Conservation (phyloP, 2,329 filamentous ascomycete species). For the Xylariaceae sp. region DNA sequence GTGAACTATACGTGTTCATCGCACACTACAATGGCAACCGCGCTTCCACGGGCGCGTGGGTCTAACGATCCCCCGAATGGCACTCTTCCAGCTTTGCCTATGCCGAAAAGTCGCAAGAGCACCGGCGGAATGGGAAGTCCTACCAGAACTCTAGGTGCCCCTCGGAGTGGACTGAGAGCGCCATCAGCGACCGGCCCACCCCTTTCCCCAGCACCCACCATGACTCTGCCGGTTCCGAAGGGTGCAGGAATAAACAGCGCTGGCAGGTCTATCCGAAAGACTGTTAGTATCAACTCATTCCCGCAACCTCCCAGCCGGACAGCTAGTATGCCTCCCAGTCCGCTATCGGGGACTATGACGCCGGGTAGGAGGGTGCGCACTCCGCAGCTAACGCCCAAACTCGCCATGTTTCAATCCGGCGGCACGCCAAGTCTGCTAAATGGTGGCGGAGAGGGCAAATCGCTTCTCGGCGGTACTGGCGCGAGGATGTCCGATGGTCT, state of each 20-base stretch:
- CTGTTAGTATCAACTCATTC: constrained; percentile 89
- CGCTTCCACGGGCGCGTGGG: constrained; percentile 62
- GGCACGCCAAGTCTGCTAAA: constrained; percentile 71
- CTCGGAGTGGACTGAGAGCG: constrained; percentile 53
- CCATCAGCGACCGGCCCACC: constrained; percentile 52
- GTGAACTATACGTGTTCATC: constrained; percentile 10
- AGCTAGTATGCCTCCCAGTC: constrained; percentile 58
- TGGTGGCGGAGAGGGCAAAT: constrained; percentile 70
- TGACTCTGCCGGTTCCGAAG: constrained; percentile 51
- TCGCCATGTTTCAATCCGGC: constrained; percentile 44
- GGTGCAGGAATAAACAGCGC: constrained; percentile 50
- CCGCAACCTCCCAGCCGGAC: constrained; percentile 76
- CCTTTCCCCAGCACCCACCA: constrained; percentile 45
- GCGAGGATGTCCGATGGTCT: constrained; percentile 68
- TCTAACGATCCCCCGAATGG: constrained; percentile 66
- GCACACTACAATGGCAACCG: constrained; percentile 46
- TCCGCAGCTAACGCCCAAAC: constrained; percentile 44
- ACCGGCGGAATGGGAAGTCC: constrained; percentile 43
- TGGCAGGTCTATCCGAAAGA: constrained; percentile 72
- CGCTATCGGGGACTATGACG: constrained; percentile 43
- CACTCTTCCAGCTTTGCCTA: constrained; percentile 68
- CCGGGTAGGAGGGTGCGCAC: constrained; percentile 50
- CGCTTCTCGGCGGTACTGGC: constrained; percentile 56
- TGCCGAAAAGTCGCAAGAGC: constrained; percentile 67
- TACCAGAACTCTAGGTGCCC: constrained; percentile 41